These are phyloP conservation scores for Sonneratia alba DNA, from an alignment of 345 rosid species.

Conservation along the genomic window DNA sequence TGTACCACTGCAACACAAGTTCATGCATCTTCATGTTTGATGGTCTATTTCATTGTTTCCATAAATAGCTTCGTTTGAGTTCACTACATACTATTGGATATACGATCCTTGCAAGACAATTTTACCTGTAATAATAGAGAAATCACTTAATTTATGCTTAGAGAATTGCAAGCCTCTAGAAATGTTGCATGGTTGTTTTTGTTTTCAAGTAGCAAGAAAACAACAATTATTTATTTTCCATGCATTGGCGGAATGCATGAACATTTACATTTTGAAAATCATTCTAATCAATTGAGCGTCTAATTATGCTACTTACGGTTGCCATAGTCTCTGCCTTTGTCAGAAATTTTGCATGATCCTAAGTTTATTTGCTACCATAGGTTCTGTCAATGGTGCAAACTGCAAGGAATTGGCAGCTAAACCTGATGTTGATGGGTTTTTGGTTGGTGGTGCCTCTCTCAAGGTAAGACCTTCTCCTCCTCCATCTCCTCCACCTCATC, in stretches of 20 bases:
- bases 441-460: constrained; percentile 87
- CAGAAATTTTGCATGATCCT: not conserved
- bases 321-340: not conserved
- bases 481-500: not conserved
- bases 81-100: not conserved
- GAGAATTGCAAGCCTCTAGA: not conserved
- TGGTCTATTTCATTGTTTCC: not conserved
- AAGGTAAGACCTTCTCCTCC: constrained; percentile 31
- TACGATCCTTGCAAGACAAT: not conserved
- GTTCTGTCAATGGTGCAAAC: constrained; percentile 76
- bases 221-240: not conserved
- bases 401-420: constrained; percentile 71
- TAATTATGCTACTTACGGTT: not conserved
- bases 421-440: constrained; percentile 78
- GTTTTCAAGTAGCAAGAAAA: not conserved
- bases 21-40: not conserved
- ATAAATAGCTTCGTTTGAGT: not conserved
- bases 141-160: not conserved
- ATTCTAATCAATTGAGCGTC: not conserved
- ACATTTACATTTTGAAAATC: not conserved
- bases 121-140: not conserved
- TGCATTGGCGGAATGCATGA: not conserved
- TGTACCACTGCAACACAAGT: not conserved
- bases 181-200: not conserved
- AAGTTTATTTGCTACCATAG: constrained; percentile 19